Percentiles rank a stretch among this genome's conserved stretches.
Evolutionary conservation across 352 stramenopile genomes (phyloP).

Genomic region (Phytophthora lateralis): DNA sequence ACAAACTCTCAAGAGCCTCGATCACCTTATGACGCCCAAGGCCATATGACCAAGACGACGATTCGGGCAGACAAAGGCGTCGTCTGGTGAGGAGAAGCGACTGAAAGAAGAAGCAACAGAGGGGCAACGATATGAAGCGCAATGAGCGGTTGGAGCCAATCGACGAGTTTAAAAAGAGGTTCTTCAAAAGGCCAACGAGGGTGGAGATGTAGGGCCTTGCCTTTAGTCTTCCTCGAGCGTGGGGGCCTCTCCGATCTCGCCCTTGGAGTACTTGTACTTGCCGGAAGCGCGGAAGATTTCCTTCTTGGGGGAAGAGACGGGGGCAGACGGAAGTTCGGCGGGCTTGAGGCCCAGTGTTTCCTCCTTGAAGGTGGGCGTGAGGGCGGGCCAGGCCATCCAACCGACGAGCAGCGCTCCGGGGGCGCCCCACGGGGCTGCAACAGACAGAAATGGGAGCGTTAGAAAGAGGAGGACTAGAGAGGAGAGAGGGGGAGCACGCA

Average conservation of each 20-base stretch:
- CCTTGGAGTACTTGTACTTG: conserved; percentile 85
- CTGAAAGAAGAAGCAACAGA: too few relatives aligned
- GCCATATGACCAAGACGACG: too few relatives aligned
- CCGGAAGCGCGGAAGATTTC: conserved; percentile 52
- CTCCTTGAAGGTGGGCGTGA: conserved; percentile 77
- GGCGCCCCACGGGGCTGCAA: conserved; percentile 55
- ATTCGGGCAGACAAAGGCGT: too few relatives aligned
- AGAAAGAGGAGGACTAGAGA: neutral
- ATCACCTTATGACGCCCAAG: too few relatives aligned
- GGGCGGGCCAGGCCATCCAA: conserved; percentile 76
- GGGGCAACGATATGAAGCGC: too few relatives aligned
- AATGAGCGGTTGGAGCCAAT: too few relatives aligned
- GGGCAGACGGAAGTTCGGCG: conserved; percentile 21
- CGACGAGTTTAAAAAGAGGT: too few relatives aligned
- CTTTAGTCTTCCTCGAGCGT: conserved; percentile 69
- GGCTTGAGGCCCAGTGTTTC: conserved; percentile 69
- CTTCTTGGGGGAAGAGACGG: conserved; percentile 30
- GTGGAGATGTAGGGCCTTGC: neutral
- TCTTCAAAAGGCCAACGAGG: neutral
- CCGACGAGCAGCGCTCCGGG: conserved; percentile 53
- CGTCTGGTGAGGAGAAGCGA: too few relatives aligned
- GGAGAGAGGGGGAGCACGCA: conserved; percentile 29
- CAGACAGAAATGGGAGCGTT: neutral
- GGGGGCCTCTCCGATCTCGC: conserved; percentile 75
- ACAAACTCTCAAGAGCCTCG: too few relatives aligned